Evolutionary conservation across 257 asterid genomes (phyloP), one percentile per base, ranked within the genome.

Genomic region (Gentiana straminea): DNA sequence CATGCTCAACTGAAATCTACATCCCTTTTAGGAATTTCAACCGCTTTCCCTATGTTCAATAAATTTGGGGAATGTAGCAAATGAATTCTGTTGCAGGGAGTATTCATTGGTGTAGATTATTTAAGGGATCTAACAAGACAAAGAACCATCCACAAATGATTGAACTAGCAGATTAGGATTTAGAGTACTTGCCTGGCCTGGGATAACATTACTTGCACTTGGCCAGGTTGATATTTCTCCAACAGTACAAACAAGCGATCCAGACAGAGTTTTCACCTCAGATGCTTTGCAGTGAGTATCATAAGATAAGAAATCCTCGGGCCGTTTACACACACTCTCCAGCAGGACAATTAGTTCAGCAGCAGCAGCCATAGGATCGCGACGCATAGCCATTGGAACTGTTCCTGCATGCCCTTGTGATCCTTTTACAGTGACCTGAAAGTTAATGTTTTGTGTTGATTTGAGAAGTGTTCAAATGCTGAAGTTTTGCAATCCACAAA

Each of bases 371-470:
- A 92, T 83, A 13, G 99, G 99, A 75, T 92, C 99, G 64, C 77
- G 84, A 49, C 97, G 90, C 95, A 92, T 88, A 55, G 54, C 58
- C 99, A 92, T 92, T 13, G 99, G 97, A 65, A 92, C 95, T 44
- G 99, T 92, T 69, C 97, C 99, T 0, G 97, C 99, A 60, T 92
- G 97, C 64, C 99, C 99, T 77, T 92, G 99, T 52, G 97, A 79
- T 55, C 99, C 99, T 83, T 71, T 88, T 64, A 88, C 94, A 0
- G 84, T 83, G 70, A 87, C 97, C 96, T 91, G 76, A 66, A 71
- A 12, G 10, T 37, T 4, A 47, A 5, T n/a, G 56, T 32, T 24
- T 41, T 41, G 46, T 11, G 46, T 36, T 61, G 32, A 50, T 51
- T 50, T 37, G 36, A 43, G 58, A 33, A 41, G 46, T 41, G 47